Conservation (phyloP, 2,329 filamentous ascomycete species). For the Epichloe bromicola region DNA sequence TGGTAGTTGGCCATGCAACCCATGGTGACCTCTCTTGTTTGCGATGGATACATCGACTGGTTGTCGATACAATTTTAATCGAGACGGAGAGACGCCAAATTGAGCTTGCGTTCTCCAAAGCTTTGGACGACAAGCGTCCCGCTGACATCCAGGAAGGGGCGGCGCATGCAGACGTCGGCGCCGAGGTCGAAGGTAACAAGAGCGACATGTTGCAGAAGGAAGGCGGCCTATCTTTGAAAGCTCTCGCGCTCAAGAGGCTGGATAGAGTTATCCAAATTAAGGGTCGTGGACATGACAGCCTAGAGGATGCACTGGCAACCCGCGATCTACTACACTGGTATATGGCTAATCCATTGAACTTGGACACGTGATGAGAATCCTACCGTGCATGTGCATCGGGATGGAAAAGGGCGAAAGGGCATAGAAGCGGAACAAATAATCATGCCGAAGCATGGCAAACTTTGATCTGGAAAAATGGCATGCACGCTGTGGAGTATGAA, state of each 20-base stretch:
- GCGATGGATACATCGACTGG: slow-evolving; percentile 31
- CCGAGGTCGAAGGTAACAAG: background rate
- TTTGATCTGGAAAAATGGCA: background rate
- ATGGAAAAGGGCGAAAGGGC: background rate
- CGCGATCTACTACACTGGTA: slow-evolving; percentile 29
- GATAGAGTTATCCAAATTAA: slow-evolving; percentile 25
- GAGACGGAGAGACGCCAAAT: slow-evolving; percentile 13
- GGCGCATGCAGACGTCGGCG: background rate
- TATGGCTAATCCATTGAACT: slow-evolving; percentile 7
- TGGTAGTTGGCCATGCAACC: slow-evolving; percentile 34
- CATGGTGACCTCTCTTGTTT: slow-evolving; percentile 29
- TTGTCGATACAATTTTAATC: slow-evolving; percentile 33
- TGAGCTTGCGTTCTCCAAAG: background rate
- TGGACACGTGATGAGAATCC: background rate
- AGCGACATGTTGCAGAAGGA: slow-evolving; percentile 1
- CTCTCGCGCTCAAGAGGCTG: slow-evolving; percentile 22
- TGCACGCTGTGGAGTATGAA: too few species aligned
- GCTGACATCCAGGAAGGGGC: slow-evolving; percentile 5
- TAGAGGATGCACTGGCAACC: slow-evolving; percentile 31
- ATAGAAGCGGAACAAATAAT: background rate
- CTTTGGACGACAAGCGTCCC: background rate
- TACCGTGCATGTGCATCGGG: background rate
- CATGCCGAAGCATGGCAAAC: background rate
- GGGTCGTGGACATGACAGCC: slow-evolving; percentile 25
- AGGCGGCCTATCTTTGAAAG: slow-evolving; percentile 25